Conservation (phyloP, 2,329 filamentous ascomycete species). For the Penicillium sp. region DNA sequence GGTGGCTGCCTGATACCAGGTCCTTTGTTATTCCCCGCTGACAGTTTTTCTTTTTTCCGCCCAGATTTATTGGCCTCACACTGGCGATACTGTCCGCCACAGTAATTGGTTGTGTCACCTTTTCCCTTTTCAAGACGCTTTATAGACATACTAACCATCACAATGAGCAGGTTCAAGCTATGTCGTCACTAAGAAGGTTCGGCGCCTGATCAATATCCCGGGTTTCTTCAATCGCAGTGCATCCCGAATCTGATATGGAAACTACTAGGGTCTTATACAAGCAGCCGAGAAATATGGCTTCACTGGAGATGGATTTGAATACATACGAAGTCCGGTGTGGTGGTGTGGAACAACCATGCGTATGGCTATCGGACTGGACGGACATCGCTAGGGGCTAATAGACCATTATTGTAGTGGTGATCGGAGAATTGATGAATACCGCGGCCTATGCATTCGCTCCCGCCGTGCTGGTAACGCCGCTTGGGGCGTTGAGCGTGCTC, state of each 20-base stretch:
- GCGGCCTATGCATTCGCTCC: constrained; percentile 97
- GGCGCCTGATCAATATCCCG: neutral
- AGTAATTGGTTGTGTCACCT: neutral
- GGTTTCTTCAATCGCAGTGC: neutral
- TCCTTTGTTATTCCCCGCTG: neutral
- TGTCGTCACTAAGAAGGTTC: neutral
- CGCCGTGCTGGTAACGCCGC: constrained; percentile 91
- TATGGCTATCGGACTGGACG: constrained; percentile 37
- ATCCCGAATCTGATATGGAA: constrained; percentile 19
- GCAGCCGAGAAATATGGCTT: constrained; percentile 90
- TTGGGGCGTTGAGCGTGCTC: constrained; percentile 89
- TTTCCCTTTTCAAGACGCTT: neutral
- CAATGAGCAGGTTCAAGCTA: neutral
- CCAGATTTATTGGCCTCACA: neutral
- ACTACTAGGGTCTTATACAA: constrained; percentile 76
- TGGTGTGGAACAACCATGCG: constrained; percentile 90
- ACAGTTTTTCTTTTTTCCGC: too few relatives aligned
- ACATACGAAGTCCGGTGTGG: constrained; percentile 81
- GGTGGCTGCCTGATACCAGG: neutral
- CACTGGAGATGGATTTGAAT: constrained; percentile 92
- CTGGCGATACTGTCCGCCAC: neutral
- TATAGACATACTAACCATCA: neutral
- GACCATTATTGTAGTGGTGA: constrained; percentile 62
- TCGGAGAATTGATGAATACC: constrained; percentile 95
- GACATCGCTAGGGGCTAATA: constrained; percentile 24